A percentile compares a stretch with the other conserved stretches of the same genome.
Conservation (phyloP, 1,284 basidiomycete genomes). For the Malassezia psittaci region DNA sequence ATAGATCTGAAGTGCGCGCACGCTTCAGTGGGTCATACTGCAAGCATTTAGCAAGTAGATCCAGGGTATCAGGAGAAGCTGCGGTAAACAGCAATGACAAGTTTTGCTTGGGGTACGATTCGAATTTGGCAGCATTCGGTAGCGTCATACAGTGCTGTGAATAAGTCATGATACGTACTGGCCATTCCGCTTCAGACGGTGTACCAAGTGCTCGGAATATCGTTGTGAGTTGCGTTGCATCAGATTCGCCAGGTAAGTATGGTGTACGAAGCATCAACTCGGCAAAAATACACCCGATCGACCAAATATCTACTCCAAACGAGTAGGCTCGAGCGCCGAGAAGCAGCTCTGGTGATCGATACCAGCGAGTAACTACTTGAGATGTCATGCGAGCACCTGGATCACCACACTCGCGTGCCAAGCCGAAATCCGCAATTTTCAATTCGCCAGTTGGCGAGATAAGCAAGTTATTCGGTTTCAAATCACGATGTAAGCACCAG, state of each 20-base stretch:
- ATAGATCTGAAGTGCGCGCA: slow-evolving; percentile 56
- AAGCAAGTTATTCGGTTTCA: slow-evolving; percentile 97
- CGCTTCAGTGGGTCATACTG: slow-evolving; percentile 76
- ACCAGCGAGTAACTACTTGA: slow-evolving; percentile 96
- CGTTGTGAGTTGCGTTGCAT: slow-evolving; percentile 90
- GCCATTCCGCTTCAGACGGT: slow-evolving; percentile 93
- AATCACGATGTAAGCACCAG: slow-evolving; percentile 84
- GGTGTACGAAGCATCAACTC: slow-evolving; percentile 90
- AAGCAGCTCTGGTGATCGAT: slow-evolving; percentile 84
- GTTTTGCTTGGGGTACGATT: slow-evolving; percentile 63
- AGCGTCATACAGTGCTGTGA: slow-evolving; percentile 61
- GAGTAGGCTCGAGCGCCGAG: slow-evolving; percentile 80
- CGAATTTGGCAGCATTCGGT: slow-evolving; percentile 30
- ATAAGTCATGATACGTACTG: slow-evolving; percentile 53
- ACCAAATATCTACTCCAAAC: slow-evolving; percentile 83
- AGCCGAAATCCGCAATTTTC: slow-evolving; percentile 97
- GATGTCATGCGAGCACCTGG: slow-evolving; percentile 92
- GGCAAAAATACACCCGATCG: slow-evolving; percentile 88
- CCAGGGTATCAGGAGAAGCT: slow-evolving; percentile 74
- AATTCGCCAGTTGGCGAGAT: slow-evolving; percentile 80
- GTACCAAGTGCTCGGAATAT: slow-evolving; percentile 90
- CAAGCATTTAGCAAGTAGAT: slow-evolving; percentile 68
- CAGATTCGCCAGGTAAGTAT: slow-evolving; percentile 82
- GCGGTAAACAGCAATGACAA: slow-evolving; percentile 80
- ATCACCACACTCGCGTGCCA: slow-evolving; percentile 87